Conservation (phyloP, 371 early-diverging fungal genomes). For the Sporodiniella umbellata region DNA sequence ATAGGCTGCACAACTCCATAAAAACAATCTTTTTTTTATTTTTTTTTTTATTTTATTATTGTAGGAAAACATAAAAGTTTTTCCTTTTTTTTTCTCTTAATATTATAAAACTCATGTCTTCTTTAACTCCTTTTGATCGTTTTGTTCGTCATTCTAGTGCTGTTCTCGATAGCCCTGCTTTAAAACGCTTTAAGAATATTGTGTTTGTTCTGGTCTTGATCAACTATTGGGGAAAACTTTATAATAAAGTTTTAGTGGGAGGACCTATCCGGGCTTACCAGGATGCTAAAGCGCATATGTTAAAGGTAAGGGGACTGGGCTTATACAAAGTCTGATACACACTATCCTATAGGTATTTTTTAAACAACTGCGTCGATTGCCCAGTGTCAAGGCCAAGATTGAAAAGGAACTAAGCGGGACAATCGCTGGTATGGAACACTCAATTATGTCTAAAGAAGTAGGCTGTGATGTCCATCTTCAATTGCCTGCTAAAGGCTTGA, state of each 20-base stretch:
- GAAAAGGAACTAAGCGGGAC: slow-evolving; percentile 64
- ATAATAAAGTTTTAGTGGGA: slow-evolving; percentile 51
- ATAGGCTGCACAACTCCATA: too few species aligned
- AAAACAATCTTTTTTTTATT: too few species aligned
- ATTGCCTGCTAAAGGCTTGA: slow-evolving; percentile 66
- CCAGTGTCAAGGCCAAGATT: slow-evolving; percentile 55
- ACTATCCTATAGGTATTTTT: slow-evolving; percentile 42
- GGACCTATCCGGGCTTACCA: slow-evolving; percentile 51
- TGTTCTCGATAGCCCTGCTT: slow-evolving; percentile 12
- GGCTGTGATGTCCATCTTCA: slow-evolving; percentile 59
- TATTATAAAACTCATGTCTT: neutral
- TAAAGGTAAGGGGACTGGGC: too few species aligned
- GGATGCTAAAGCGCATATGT: slow-evolving; percentile 46
- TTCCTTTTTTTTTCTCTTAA: slow-evolving; percentile 5
- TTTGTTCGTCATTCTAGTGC: slow-evolving; percentile 7
- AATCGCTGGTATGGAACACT: slow-evolving; percentile 71
- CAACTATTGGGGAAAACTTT: slow-evolving; percentile 50
- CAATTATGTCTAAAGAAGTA: slow-evolving; percentile 61
- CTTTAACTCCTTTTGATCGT: slow-evolving; percentile 8
- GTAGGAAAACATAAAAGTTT: neutral
- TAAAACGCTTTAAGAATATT: slow-evolving; percentile 48
- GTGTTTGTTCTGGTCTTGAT: slow-evolving; percentile 56
- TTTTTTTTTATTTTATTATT: neutral
- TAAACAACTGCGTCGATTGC: slow-evolving; percentile 54
- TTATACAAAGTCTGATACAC: neutral